Conservation (phyloP, 2,329 filamentous ascomycete genomes). For the Alternaria atra region DNA sequence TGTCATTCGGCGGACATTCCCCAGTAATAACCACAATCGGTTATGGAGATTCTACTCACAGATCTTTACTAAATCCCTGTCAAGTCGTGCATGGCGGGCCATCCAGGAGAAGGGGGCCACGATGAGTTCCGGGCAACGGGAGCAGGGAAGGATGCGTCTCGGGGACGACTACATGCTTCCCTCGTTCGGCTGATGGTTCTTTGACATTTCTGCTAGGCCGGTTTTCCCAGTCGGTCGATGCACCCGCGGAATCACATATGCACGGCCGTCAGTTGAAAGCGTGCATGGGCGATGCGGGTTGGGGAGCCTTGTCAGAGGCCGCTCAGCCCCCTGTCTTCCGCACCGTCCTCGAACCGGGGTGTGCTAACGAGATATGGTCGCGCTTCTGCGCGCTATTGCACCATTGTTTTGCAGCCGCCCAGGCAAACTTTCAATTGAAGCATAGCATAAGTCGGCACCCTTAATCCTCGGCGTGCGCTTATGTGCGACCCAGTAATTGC, state of each 20-base stretch:
- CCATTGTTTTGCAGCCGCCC: constrained; percentile 37
- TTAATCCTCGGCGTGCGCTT: constrained; percentile 29
- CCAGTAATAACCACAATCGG: constrained; percentile 53
- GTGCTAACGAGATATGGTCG: constrained; percentile 31
- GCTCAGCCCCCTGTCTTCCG: constrained; percentile 39
- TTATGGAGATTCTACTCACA: constrained; percentile 43
- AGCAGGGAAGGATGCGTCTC: constrained; percentile 45
- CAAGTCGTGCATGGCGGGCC: constrained; percentile 49
- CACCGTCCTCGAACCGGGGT: constrained; percentile 36
- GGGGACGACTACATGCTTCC: constrained; percentile 48
- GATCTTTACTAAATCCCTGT: constrained; percentile 48
- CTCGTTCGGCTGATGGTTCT: constrained; percentile 55
- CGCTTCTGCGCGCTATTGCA: constrained; percentile 34
- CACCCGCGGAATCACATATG: constrained; percentile 46
- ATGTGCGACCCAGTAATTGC: constrained; percentile 20
- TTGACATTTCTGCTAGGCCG: constrained; percentile 40
- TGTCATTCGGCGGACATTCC: constrained; percentile 48
- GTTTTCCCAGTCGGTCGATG: constrained; percentile 43
- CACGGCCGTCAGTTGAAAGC: constrained; percentile 39
- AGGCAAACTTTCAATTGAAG: constrained; percentile 34
- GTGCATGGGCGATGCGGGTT: constrained; percentile 38
- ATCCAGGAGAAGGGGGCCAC: constrained; percentile 50
- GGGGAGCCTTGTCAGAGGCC: constrained; percentile 39
- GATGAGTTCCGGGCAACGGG: constrained; percentile 49
- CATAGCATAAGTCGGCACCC: constrained; percentile 31